These are phyloP conservation scores for Colletotrichum neosansevieriae DNA, from an alignment of 2,329 filamentous ascomycete species.

Conservation along the genomic window DNA sequence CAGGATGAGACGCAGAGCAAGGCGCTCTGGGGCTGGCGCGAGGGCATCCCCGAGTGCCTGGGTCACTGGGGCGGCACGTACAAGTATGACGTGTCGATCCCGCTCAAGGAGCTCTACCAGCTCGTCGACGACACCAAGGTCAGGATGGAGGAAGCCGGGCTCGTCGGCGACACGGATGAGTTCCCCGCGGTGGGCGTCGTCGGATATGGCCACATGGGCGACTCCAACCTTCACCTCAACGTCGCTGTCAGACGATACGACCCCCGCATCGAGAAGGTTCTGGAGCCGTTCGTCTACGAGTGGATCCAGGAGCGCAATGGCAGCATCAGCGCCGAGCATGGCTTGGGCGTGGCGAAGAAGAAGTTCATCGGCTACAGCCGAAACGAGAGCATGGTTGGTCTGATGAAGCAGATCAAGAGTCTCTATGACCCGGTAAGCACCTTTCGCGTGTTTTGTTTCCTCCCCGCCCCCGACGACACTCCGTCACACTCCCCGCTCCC, in stretches of 20 bases:
- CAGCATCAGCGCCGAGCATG: conserved; percentile 97
- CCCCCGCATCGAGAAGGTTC: conserved; percentile 83
- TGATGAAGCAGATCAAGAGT: conserved; percentile 97
- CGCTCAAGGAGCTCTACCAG: conserved; percentile 85
- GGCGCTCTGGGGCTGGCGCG: conserved; percentile 90
- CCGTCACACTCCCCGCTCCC: conserved; percentile 18
- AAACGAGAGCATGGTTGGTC: conserved; percentile 83
- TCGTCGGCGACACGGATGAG: conserved; percentile 81
- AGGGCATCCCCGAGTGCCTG: conserved; percentile 90
- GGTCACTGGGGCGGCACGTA: conserved; percentile 95
- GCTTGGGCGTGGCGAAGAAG: conserved; percentile 94
- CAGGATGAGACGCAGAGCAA: conserved; percentile 92
- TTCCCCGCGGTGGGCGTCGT: conserved; percentile 90
- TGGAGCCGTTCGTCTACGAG: conserved; percentile 98
- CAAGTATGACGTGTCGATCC: conserved; percentile 98
- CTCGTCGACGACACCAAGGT: conserved; percentile 88
- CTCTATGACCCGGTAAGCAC: conserved; percentile 90
- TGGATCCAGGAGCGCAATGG: conserved; percentile 91
- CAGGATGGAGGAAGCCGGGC: conserved; percentile 77
- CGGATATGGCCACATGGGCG: conserved; percentile 98
- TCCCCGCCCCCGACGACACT: not conserved
- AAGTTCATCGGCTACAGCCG: conserved; percentile 94
- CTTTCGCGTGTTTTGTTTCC: conserved; percentile 16
- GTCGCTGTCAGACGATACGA: conserved; percentile 86
- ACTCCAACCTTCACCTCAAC: conserved; percentile 95